These are phyloP conservation scores for Luvunga scandens DNA, from an alignment of 345 rosid genomes.

Conservation along the genomic window DNA sequence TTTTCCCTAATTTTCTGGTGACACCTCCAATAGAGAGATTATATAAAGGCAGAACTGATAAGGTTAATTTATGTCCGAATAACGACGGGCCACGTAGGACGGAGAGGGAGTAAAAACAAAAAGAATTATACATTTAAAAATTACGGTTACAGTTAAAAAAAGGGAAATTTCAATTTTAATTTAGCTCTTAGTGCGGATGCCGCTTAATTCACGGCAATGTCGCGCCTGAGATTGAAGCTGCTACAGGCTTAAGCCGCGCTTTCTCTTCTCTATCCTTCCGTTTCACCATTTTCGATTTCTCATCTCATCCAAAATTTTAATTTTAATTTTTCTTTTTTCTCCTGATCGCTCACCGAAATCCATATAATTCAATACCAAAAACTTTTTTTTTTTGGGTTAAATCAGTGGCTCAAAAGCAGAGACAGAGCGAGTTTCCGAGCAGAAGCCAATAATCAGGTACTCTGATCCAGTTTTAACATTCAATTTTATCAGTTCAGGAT, in stretches of 20 bases:
- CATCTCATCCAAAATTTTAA: neutral
- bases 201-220: slow-evolving; percentile 55
- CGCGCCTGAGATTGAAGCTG: slow-evolving; percentile 26
- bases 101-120: neutral
- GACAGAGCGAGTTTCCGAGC: neutral
- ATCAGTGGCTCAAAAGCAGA: neutral
- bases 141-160: neutral
- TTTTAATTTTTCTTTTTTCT: neutral
- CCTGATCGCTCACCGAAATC: neutral
- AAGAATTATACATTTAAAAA: neutral
- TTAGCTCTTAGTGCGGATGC: slow-evolving; percentile 22
- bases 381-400: neutral
- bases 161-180: neutral
- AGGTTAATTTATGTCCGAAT: neutral
- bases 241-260: slow-evolving; percentile 30
- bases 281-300: neutral
- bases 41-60: neutral
- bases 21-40: no score
- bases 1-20: no score
- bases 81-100: neutral
- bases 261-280: slow-evolving; percentile 23
- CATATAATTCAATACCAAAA: neutral
- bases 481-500: neutral
- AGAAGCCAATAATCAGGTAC: slow-evolving; percentile 7
- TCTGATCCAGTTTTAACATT: neutral